Evolutionary conservation across 495 filamentous ascomycete genomes (phyloP), one percentile per base, ranked within the genome.

Genomic region (Rostrohypoxylon terebratum): DNA sequence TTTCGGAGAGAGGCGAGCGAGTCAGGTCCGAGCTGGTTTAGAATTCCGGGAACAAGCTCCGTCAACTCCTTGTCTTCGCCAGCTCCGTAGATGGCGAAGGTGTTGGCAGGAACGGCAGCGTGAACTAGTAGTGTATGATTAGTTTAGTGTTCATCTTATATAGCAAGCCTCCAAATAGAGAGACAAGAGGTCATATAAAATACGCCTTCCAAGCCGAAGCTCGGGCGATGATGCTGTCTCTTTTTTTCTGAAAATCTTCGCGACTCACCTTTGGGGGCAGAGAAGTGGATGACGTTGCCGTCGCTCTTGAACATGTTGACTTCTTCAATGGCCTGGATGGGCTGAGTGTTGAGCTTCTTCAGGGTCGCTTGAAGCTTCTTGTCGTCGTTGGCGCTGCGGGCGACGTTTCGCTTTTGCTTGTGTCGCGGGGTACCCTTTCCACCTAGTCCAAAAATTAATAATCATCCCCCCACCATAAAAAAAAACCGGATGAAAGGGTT

Each of bases 251-350:
- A 13, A 4, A 42, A n/a, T 50, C 36, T 63, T 53, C 23, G 50
- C 54, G 44, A 86, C 86, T 75, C 82, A 98, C 96, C 96, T 86
- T 97, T 98, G 59, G 96, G 96, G 72, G 92, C 92, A 77, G 93
- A 90, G 82, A 99, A 99, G 89, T 99, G 96, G 81, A 99, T 98
- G 82, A 99, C 96, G 83, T 99, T 99, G 77, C 96, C 96, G 78
- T 99, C 96, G 82, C 92, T 91, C 90, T 98, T 99, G 90, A 98
- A 98, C 96, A 98, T 99, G 90, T 99, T 99, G 80, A 99, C 96
- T 86, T 99, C 96, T 89, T 99, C 96, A 76, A 99, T 98, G 63
- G 91, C 93, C 87, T 97, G 94, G 85, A 99, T 97, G 77, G 96
- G 94, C 87, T 96, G 94, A 60, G 94, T 93, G 83, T 94, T 96